phyloP scores from a whole-genome alignment of 2,329 filamentous ascomycete genomes.

The Ceratocystis harringtonii region DNA sequence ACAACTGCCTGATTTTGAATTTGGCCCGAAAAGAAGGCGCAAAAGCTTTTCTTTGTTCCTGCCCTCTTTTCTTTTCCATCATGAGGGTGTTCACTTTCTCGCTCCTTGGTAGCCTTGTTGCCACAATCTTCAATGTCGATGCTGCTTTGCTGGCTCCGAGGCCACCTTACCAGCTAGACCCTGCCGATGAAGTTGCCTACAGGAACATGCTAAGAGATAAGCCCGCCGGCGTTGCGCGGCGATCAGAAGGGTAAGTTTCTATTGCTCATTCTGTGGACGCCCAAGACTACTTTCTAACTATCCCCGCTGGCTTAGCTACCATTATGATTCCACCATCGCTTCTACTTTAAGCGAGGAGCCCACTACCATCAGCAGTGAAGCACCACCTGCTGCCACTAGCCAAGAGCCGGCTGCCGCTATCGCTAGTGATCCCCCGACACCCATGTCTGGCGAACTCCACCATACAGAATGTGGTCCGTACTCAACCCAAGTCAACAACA shows the following conservation, averaged over 20 bases:
- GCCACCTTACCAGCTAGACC: neutral
- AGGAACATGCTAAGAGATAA: neutral
- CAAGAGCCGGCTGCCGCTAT: neutral
- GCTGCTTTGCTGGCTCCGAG: neutral
- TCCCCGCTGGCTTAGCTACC: neutral
- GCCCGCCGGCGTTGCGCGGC: neutral
- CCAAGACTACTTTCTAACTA: neutral
- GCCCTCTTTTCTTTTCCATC: neutral
- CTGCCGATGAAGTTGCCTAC: neutral
- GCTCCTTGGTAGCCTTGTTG: neutral
- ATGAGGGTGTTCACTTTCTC: neutral
- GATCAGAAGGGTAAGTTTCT: neutral
- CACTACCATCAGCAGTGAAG: neutral
- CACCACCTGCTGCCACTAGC: neutral
- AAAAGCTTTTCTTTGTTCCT: neutral
- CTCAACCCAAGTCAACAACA: slow-evolving; percentile 16
- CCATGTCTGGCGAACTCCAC: slow-evolving; percentile 5
- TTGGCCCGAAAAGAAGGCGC: neutral
- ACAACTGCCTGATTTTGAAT: neutral
- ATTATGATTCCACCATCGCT: neutral
- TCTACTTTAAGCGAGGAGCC: neutral
- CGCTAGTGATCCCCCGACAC: neutral
- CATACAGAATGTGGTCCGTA: slow-evolving; percentile 9
- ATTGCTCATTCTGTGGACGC: too few relatives aligned
- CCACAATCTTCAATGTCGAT: neutral